Conservation (phyloP, 345 rosid genomes). For the Rhizophora mangle region DNA sequence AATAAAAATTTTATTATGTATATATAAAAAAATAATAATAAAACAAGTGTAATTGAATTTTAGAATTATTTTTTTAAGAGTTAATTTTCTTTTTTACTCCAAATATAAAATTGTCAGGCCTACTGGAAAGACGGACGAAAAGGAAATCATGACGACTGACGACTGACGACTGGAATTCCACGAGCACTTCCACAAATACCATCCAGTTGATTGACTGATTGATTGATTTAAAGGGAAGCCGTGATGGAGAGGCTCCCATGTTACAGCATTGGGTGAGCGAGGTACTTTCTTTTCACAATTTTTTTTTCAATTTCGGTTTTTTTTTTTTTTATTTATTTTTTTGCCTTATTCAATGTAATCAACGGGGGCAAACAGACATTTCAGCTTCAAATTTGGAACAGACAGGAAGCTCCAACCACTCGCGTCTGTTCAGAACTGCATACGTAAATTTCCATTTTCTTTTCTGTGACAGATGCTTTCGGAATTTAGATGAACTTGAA, state of each 20-base stretch:
- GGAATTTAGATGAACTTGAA: too few relatives aligned
- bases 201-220: slow-evolving; percentile 17
- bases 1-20: too few relatives aligned
- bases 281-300: background rate
- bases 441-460: too few relatives aligned
- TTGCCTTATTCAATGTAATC: slow-evolving; percentile 9
- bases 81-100: too few relatives aligned
- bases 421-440: slow-evolving; percentile 15
- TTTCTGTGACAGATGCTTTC: too few relatives aligned
- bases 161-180: slow-evolving; percentile 16
- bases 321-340: background rate
- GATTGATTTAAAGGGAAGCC: slow-evolving; percentile 3
- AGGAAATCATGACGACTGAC: slow-evolving; percentile 3
- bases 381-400: slow-evolving; percentile 4
- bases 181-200: slow-evolving; percentile 9
- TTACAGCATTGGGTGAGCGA: background rate
- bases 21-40: too few relatives aligned
- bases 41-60: too few relatives aligned
- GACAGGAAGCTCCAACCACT: slow-evolving; percentile 14
- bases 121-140: slow-evolving; percentile 20
- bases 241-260: background rate
- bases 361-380: slow-evolving; percentile 10
- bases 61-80: too few relatives aligned
- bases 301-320: background rate
- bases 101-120: background rate